Conservation (phyloP, 1,284 basidiomycete genomes). For the Termitomyces sp. region DNA sequence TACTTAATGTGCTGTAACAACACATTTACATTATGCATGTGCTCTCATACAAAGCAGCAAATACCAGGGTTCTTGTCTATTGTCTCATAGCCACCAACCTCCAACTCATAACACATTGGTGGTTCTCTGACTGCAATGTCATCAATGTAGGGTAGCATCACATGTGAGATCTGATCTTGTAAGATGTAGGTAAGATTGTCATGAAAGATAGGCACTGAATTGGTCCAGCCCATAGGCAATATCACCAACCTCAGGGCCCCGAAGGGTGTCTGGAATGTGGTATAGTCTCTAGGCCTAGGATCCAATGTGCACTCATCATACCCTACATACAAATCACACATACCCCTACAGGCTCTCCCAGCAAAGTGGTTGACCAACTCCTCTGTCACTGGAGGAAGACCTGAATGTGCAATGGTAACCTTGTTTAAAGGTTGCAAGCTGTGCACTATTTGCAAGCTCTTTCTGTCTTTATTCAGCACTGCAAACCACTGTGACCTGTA, state of each 20-base stretch:
- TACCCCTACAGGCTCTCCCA: background rate
- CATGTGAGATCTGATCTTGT: background rate
- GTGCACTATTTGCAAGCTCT: too few species aligned
- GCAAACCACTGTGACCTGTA: slow-evolving; percentile 13
- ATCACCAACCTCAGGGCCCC: slow-evolving; percentile 18
- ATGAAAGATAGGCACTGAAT: slow-evolving; percentile 19
- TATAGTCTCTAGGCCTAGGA: slow-evolving; percentile 17
- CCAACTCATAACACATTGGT: slow-evolving; percentile 11
- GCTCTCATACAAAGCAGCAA: slow-evolving; percentile 27
- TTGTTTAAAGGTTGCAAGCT: slow-evolving; percentile 17
- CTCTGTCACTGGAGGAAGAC: slow-evolving; percentile 17
- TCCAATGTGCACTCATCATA: slow-evolving; percentile 8
- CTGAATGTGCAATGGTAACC: slow-evolving; percentile 23
- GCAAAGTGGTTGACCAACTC: slow-evolving; percentile 11
- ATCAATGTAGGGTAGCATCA: slow-evolving; percentile 22
- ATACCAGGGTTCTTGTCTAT: slow-evolving; percentile 18
- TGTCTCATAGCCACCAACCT: background rate
- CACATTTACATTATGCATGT: slow-evolving; percentile 6
- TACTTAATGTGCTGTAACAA: background rate
- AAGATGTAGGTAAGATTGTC: slow-evolving; percentile 19
- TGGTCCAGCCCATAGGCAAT: slow-evolving; percentile 32
- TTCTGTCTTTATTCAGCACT: slow-evolving; percentile 7
- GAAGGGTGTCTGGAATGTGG: slow-evolving; percentile 21
- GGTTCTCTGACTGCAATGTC: slow-evolving; percentile 23
- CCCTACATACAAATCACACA: slow-evolving; percentile 15